Evolutionary conservation across 805 yeast genomes (phyloP).

Genomic region (Ogataea pilisensis): DNA sequence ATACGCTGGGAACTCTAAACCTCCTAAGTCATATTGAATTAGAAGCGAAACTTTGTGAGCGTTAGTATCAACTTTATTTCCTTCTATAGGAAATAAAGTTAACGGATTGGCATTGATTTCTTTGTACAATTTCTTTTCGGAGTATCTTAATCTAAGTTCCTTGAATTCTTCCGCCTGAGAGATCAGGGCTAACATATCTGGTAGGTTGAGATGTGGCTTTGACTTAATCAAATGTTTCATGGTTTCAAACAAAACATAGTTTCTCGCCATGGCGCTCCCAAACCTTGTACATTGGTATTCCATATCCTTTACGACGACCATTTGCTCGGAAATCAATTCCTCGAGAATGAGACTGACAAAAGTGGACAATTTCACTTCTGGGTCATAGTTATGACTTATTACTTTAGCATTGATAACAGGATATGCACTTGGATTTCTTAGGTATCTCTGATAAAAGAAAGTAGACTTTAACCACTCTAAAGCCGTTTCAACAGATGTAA

Average conservation of each 20-base stretch:
- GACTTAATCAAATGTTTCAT: slow-evolving; percentile 33
- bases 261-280: slow-evolving; percentile 47
- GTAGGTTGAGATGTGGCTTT: slow-evolving; percentile 6
- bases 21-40: slow-evolving; percentile 49
- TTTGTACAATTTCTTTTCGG: slow-evolving; percentile 42
- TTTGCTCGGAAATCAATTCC: slow-evolving; percentile 28
- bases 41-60: slow-evolving; percentile 39
- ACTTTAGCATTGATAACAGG: slow-evolving; percentile 20
- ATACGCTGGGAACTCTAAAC: slow-evolving; percentile 42
- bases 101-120: slow-evolving; percentile 39
- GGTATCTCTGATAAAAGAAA: slow-evolving; percentile 44
- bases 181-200: slow-evolving; percentile 26
- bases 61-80: slow-evolving; percentile 25
- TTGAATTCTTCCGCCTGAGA: slow-evolving; percentile 39
- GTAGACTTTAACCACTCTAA: slow-evolving; percentile 45
- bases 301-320: slow-evolving; percentile 23
- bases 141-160: slow-evolving; percentile 36
- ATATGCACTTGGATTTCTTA: slow-evolving; percentile 38
- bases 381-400: slow-evolving; percentile 11
- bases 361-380: slow-evolving; percentile 30
- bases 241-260: slow-evolving; percentile 43
- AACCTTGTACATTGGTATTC: slow-evolving; percentile 33
- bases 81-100: slow-evolving; percentile 34
- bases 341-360: slow-evolving; percentile 33
- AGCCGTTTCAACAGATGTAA: slow-evolving; percentile 35